Base-by-base conservation (phyloP, 305 asterid species). In the Rubia tinctorum region DNA sequence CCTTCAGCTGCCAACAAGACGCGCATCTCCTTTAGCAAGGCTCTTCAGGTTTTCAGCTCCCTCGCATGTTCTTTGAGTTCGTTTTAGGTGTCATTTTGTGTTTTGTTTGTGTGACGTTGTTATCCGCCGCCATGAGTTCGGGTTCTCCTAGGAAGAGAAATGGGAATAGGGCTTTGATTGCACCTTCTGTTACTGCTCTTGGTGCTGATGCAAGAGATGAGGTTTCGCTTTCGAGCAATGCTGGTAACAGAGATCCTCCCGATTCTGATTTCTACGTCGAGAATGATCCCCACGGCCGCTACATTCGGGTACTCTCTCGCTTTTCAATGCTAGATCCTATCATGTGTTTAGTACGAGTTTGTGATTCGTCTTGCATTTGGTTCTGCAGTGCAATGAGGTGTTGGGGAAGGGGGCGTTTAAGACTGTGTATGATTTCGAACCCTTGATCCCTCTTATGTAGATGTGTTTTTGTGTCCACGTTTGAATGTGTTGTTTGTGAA, bases 381-480 rank as follows among this genome's bases (percentile, higher is more conserved):
- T 4, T 70, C 82, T 83, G 86, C 96, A 89, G 96, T 85, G 84
- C 76, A 78, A 71, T 58, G 94, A 90, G 78, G 88, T 89, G 25
- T 58, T 92, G 84, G 97, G 97, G 79, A 88, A 84, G 83, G 98
- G 97, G 69, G 97, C 98, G 68, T 89, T 84, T 83, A 92, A 92
- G 88, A 88, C 89, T 78, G 95, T 89, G 97, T 92, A 88, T 73
- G 93, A 71, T 60, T 6, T 22, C 66, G 37, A 27, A 72, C 66
- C 59, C 68, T 56, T 66, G 53, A 61, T 6, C 39, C 39, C 39
- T 34, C 39, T 34, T 20, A n/a, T 20, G 25, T 53, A 45, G 60
- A 27, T 67, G 59, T 53, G 14, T 67, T 65, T 65, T 58, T 30
- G 5, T 18, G n/a, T 45, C 40, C 6, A 15, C 14, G 12, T 25